These are phyloP conservation scores for Tetradesmus obliquus DNA, from an alignment of 139 green algal genomes.

Conservation along the genomic window DNA sequence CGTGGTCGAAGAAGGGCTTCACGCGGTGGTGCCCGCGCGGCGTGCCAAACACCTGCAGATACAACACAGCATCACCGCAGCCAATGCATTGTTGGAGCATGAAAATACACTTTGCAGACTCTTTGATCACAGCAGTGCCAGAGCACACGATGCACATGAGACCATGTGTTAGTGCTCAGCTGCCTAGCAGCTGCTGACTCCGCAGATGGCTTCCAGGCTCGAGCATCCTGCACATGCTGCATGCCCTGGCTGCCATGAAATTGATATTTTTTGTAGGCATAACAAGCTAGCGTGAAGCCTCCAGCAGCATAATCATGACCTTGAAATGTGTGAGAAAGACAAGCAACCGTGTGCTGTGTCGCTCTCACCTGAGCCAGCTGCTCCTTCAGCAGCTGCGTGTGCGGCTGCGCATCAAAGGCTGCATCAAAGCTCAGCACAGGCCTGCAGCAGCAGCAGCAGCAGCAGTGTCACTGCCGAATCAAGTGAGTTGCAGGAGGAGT, in stretches of 20 bases:
- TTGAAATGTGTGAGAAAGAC: no score
- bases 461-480: neutral
- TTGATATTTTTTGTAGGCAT: no score
- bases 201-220: no score
- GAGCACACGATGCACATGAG: neutral
- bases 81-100: neutral
- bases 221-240: no score
- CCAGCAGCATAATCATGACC: no score
- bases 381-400: constrained; percentile 92
- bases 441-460: constrained; percentile 33
- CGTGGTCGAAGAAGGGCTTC: constrained; percentile 99
- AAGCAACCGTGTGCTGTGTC: neutral
- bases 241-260: no score
- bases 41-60: constrained; percentile 80
- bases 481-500: neutral
- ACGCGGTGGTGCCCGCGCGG: constrained; percentile 88
- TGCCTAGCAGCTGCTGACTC: no score
- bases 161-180: no score
- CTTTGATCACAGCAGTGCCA: neutral
- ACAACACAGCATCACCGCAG: neutral
- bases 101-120: neutral
- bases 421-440: constrained; percentile 71
- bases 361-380: no score
- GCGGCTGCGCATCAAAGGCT: constrained; percentile 91
- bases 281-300: no score